Base-by-base conservation (phyloP, 768 basidiomycete genomes). In the Kwoniella mangroviensis region DNA sequence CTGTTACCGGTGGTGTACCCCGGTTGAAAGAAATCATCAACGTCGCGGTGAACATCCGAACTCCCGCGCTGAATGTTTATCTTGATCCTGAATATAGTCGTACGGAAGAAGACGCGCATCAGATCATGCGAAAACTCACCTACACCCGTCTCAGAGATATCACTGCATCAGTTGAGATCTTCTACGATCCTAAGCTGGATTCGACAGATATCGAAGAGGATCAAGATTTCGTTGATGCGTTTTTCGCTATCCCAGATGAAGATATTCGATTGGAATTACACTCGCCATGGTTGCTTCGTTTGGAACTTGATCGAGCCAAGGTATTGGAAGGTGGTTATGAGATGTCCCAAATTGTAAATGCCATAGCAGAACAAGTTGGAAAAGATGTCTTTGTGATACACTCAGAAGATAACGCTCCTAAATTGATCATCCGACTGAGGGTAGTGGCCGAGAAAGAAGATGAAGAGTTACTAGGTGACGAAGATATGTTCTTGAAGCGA, bases 11-110 rank as follows among this genome's bases (percentile, higher is more conserved):
- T 69, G 97, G 97, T 90, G 97, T 99, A 1, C 97, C 97, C 2
- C 95, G 97, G 84, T 84, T 99, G 73, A 98, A 98, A 86, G 97
- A 98, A 84, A 98, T 98, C 76, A 98, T 99, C 85, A 99, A 99
- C 79, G 95, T 98, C 69, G 97, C 97, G 0, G 92, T 91, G 21
- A 95, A 98, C 81, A 97, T 98, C 88, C 97, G 98, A 85, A 99
- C 97, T 0, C 97, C 97, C 0, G 96, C 94, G 0, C 87, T 97
- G n/a, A 91, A 90, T 26, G 93, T 99, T 54, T 96, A 93, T 82
- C 73, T 80, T 2, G 68, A 77, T 40, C 73, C 60, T 0, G 70
- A 78, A 21, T 80, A 75, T 71, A 68, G 63, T 22, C 90, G 94
- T 76, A 94, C 96, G 73, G 93, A 95, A 75, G 63, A 72, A 60